A percentile compares a stretch with the other conserved stretches of the same genome.
phyloP scores from a whole-genome alignment of 371 early-diverging fungal genomes.

The Haplosporangium sp. region DNA sequence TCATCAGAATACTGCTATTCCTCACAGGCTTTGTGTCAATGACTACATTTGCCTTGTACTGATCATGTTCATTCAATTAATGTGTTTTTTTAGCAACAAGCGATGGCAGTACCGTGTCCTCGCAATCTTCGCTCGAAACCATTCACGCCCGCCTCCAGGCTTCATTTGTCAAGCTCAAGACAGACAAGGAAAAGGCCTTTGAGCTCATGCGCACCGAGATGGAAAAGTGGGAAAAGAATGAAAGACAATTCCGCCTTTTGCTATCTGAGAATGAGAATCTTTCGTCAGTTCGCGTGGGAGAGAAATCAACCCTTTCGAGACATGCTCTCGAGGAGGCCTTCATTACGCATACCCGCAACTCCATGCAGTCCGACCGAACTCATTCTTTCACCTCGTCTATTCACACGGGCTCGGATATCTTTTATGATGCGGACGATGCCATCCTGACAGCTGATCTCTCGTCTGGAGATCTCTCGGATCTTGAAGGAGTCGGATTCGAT shows the following conservation, averaged over 20 bases:
- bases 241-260: conserved; percentile 44
- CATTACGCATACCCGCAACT: conserved; percentile 28
- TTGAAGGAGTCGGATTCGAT: conserved; percentile 38
- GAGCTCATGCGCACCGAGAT: conserved; percentile 53
- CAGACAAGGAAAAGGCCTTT: conserved; percentile 53
- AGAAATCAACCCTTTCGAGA: conserved; percentile 28
- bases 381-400: conserved; percentile 48
- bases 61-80: background rate
- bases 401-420: conserved; percentile 41
- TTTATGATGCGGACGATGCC: conserved; percentile 51
- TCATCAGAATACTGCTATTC: background rate
- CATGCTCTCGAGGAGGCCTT: conserved; percentile 40
- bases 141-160: conserved; percentile 37
- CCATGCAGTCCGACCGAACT: conserved; percentile 39
- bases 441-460: conserved; percentile 47
- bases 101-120: conserved; percentile 30
- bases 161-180: conserved; percentile 32
- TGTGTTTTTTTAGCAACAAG: conserved; percentile 31
- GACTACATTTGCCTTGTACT: background rate
- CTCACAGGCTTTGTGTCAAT: background rate
- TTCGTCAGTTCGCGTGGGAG: conserved; percentile 13
- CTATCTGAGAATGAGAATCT: conserved; percentile 43
- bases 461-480: conserved; percentile 27
- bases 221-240: conserved; percentile 56
- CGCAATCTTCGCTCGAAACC: conserved; percentile 20